A percentile compares a stretch with the other conserved stretches of the same genome.
These are phyloP conservation scores for Daldinia sp. DNA, from an alignment of 2,329 filamentous ascomycete species.

Conservation along the genomic window DNA sequence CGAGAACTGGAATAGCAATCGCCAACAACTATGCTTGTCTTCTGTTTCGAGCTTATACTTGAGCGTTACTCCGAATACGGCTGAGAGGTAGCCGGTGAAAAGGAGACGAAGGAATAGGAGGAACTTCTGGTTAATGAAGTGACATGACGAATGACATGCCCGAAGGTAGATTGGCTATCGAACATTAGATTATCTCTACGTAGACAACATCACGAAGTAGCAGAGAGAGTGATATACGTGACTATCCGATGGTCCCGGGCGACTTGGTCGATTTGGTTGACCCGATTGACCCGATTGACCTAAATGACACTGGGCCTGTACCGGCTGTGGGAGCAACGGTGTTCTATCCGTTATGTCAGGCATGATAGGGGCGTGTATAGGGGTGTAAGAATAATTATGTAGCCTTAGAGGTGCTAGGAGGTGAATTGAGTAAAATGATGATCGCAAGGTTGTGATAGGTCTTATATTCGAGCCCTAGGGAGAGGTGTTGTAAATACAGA, in stretches of 20 bases:
- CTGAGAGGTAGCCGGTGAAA: slow-evolving; percentile 59
- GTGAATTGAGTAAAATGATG: background rate
- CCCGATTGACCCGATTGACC: background rate
- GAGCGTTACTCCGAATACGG: slow-evolving; percentile 56
- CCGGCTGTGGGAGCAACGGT: slow-evolving; percentile 47
- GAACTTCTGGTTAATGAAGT: slow-evolving; percentile 59
- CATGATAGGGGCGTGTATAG: slow-evolving; percentile 35
- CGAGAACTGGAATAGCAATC: slow-evolving; percentile 63
- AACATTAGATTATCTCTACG: slow-evolving; percentile 31
- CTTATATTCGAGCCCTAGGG: slow-evolving; percentile 16
- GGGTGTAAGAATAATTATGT: slow-evolving; percentile 5
- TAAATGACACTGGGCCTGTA: slow-evolving; percentile 15
- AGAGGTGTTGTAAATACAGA: slow-evolving; percentile 4
- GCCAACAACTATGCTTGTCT: slow-evolving; percentile 56
- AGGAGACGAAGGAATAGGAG: slow-evolving; percentile 60
- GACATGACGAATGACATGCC: slow-evolving; percentile 65
- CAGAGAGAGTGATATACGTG: slow-evolving; percentile 48
- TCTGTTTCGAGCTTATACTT: slow-evolving; percentile 61
- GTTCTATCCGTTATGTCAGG: slow-evolving; percentile 43
- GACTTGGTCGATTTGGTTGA: background rate
- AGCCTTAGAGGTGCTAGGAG: slow-evolving; percentile 1
- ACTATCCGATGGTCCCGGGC: slow-evolving; percentile 43
- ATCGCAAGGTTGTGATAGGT: slow-evolving; percentile 15
- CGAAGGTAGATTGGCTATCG: slow-evolving; percentile 64
- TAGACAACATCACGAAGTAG: background rate